Evolutionary conservation across 257 asterid species (phyloP), one percentile per base, ranked within the genome.

Genomic region (Plantago elongata): DNA sequence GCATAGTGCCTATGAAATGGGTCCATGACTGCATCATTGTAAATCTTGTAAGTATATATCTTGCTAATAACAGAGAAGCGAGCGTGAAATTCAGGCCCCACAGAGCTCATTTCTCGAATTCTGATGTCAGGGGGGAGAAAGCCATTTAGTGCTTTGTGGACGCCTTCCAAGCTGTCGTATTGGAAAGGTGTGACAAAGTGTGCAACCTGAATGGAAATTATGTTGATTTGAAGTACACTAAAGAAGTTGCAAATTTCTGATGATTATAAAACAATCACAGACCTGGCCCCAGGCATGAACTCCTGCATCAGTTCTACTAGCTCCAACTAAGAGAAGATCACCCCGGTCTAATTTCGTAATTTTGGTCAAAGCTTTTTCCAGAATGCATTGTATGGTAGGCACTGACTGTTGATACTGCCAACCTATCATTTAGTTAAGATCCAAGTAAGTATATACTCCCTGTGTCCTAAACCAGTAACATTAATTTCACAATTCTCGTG

Each of bases 241-340:
- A 18, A 18, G 59, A 54, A 10, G 7, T 34, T 34, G 40, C 4
- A 10, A 11, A 5, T 27, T 54, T 27, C 10, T 57, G 47, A 57
- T 17, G 14, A 57, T n/a, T 13, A 54, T 13, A 42, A 40, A 37
- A 60, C n/a, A 46, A 73, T 67, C 68, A 64, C 78, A 68, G 71
- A 91, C 96, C 96, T 88, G 98, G 61, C 97, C 92, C 86, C 79
- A 81, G 60, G 97, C 96, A 78, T 88, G 98, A 51, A 88, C 98
- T 66, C 98, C 98, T 13, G 95, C 90, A 83, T 91, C 96, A 12
- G 98, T 91, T 79, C 96, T 81, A 40, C 96, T 77, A 15, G 97
- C 92, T 58, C 95, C 96, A 62, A 84, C 95, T 57, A 86, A 69
- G 38, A 69, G 63, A 42, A 91, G 92, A 52, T 83, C 87, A 47